Evolutionary conservation across 441 rosid genomes (phyloP).

Genomic region (Pelargonium cotyledonis): DNA sequence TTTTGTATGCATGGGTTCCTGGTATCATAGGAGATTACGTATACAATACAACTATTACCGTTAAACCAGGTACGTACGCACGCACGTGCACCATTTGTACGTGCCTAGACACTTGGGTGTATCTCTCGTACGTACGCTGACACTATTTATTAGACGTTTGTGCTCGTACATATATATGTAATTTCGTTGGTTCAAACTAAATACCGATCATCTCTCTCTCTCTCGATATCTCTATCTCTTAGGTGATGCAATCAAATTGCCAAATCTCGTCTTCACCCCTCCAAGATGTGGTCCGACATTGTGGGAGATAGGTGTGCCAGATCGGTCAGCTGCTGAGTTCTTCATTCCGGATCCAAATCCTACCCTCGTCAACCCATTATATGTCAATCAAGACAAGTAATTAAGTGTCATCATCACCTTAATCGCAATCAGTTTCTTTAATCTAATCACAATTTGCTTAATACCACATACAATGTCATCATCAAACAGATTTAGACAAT

Average conservation of each 20-base stretch:
- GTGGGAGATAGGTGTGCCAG: constrained; percentile 87
- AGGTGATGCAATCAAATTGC: constrained; percentile 50
- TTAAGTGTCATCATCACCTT: too few species aligned
- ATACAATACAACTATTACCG: constrained; percentile 27
- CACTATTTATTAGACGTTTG: too few species aligned
- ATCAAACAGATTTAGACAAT: constrained; percentile 41
- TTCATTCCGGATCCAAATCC: constrained; percentile 70
- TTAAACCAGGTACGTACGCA: constrained; percentile 43
- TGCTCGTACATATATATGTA: too few species aligned
- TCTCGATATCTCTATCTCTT: too few species aligned
- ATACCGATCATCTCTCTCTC: too few species aligned
- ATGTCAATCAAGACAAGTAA: constrained; percentile 54
- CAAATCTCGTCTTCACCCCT: constrained; percentile 51
- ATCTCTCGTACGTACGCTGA: too few species aligned
- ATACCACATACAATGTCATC: constrained; percentile 16
- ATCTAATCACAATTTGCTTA: not conserved
- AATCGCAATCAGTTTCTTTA: not conserved
- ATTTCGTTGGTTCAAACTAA: too few species aligned
- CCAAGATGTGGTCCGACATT: constrained; percentile 75
- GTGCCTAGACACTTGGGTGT: too few species aligned
- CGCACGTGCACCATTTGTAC: not conserved
- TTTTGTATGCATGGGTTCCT: constrained; percentile 53
- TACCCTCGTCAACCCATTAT: constrained; percentile 34
- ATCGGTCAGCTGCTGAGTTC: constrained; percentile 72
- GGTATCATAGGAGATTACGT: constrained; percentile 56